Evolutionary conservation across 2,329 filamentous ascomycete genomes (phyloP).

Genomic region (Penicillium sp.): DNA sequence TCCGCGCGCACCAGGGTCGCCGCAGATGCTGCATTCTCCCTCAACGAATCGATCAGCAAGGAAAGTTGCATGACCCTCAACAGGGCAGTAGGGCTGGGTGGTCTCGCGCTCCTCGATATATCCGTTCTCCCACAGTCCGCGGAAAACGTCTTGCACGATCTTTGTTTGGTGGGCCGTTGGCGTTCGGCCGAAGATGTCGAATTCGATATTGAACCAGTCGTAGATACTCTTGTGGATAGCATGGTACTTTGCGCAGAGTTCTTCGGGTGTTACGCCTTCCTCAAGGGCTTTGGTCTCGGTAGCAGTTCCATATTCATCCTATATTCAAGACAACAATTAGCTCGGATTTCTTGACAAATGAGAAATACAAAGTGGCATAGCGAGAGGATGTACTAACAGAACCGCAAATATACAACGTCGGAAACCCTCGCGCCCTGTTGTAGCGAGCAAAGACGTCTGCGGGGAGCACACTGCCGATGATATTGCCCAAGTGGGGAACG

Average conservation of each 20-base stretch:
- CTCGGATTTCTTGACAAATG: no score
- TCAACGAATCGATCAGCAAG: slow-evolving; percentile 70
- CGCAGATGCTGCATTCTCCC: slow-evolving; percentile 47
- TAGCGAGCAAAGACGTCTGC: slow-evolving; percentile 73
- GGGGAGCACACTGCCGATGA: slow-evolving; percentile 80
- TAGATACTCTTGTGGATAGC: slow-evolving; percentile 86
- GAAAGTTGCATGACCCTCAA: slow-evolving; percentile 58
- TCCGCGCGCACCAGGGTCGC: slow-evolving; percentile 66
- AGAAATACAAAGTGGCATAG: neutral
- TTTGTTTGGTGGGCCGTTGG: slow-evolving; percentile 84
- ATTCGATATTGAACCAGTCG: slow-evolving; percentile 91
- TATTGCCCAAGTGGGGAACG: slow-evolving; percentile 81
- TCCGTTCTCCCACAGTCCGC: slow-evolving; percentile 80
- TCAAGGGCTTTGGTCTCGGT: slow-evolving; percentile 94
- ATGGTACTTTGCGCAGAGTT: slow-evolving; percentile 91
- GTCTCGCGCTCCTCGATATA: slow-evolving; percentile 84
- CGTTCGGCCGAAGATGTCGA: slow-evolving; percentile 92
- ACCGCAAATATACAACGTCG: slow-evolving; percentile 76
- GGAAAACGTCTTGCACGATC: slow-evolving; percentile 89
- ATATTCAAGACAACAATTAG: no score
- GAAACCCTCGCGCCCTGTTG: slow-evolving; percentile 57
- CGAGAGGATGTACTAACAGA: slow-evolving; percentile 41
- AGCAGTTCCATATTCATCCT: slow-evolving; percentile 90
- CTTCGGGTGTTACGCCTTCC: slow-evolving; percentile 73
- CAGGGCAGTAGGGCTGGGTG: slow-evolving; percentile 78